Evolutionary conservation across 202 grass and related monocot genomes (phyloP).

Genomic region (Dendrocalamus latiflorus): DNA sequence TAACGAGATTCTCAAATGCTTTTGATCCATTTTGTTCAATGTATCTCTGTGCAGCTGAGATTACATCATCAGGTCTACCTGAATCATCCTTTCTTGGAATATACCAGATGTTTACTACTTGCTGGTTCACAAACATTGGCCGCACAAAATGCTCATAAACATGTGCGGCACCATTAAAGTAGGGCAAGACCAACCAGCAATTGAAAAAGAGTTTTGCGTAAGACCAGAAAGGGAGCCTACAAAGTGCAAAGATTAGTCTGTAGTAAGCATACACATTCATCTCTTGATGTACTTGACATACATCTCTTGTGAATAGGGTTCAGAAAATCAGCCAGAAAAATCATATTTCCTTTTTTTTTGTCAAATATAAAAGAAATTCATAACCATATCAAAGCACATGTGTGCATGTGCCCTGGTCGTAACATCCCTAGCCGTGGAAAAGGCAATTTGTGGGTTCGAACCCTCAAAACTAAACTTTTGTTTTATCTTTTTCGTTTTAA

Average conservation of each 20-base stretch:
- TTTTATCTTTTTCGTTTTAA: too few relatives aligned
- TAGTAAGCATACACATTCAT: slow-evolving; percentile 22
- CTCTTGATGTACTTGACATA: slow-evolving; percentile 3
- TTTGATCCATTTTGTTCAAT: too few relatives aligned
- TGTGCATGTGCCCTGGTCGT: too few relatives aligned
- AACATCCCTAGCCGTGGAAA: too few relatives aligned
- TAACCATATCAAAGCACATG: too few relatives aligned
- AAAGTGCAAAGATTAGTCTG: slow-evolving; percentile 25
- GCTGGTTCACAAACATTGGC: too few relatives aligned
- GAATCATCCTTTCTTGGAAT: slow-evolving; percentile 64
- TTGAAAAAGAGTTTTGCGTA: slow-evolving; percentile 90
- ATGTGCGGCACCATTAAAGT: slow-evolving; percentile 83
- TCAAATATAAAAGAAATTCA: too few relatives aligned
- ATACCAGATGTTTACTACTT: slow-evolving; percentile 74
- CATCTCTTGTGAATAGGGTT: background rate
- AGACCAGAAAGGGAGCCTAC: slow-evolving; percentile 95
- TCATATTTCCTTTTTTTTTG: too few relatives aligned
- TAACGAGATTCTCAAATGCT: slow-evolving; percentile 75
- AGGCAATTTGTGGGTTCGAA: too few relatives aligned
- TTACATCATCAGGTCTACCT: slow-evolving; percentile 48
- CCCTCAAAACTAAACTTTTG: too few relatives aligned
- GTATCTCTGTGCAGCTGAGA: too few relatives aligned
- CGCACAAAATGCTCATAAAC: slow-evolving; percentile 94
- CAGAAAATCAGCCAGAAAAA: too few relatives aligned
- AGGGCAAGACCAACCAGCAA: slow-evolving; percentile 92